Evolutionary conservation across 1,284 basidiomycete species (phyloP).

Genomic region (Irpex rosettiformis): DNA sequence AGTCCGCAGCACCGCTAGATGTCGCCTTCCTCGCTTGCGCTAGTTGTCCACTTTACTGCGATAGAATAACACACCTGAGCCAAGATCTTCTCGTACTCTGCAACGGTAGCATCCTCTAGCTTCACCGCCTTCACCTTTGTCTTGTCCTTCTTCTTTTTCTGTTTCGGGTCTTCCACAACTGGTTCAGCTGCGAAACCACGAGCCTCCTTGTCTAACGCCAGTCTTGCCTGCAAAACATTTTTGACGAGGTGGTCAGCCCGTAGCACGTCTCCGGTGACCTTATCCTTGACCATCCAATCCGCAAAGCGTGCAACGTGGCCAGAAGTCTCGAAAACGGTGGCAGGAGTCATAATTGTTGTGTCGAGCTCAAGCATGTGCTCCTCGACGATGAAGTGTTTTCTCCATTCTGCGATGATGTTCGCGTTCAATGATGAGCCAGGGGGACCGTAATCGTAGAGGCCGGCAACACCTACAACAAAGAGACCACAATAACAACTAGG

Average conservation of each 20-base stretch:
- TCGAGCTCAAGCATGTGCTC: conserved; percentile 99
- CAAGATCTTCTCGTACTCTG: conserved; percentile 79
- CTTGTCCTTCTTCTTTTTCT: conserved; percentile 79
- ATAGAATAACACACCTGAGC: conserved; percentile 66
- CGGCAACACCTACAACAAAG: conserved; percentile 73
- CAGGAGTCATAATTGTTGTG: conserved; percentile 96
- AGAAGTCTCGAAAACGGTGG: conserved; percentile 94
- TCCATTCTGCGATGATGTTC: conserved; percentile 97
- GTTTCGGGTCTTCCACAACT: conserved; percentile 56
- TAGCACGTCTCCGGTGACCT: conserved; percentile 92
- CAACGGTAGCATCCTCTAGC: conserved; percentile 74
- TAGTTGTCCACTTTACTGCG: too few relatives aligned
- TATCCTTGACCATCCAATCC: conserved; percentile 99
- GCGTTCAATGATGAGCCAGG: conserved; percentile 95
- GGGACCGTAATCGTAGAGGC: conserved; percentile 94
- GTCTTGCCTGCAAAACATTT: conserved; percentile 85
- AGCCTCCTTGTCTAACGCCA: conserved; percentile 93
- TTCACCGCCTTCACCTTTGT: conserved; percentile 76
- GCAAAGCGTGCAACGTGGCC: conserved; percentile 98
- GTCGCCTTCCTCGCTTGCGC: too few relatives aligned
- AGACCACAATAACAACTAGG: neutral
- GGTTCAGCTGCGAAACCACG: conserved; percentile 62
- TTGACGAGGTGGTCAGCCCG: conserved; percentile 98
- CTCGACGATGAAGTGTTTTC: conserved; percentile 97
- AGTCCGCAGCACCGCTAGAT: too few relatives aligned